Conservation (phyloP, 345 rosid genomes). For the Laguncularia racemosa region DNA sequence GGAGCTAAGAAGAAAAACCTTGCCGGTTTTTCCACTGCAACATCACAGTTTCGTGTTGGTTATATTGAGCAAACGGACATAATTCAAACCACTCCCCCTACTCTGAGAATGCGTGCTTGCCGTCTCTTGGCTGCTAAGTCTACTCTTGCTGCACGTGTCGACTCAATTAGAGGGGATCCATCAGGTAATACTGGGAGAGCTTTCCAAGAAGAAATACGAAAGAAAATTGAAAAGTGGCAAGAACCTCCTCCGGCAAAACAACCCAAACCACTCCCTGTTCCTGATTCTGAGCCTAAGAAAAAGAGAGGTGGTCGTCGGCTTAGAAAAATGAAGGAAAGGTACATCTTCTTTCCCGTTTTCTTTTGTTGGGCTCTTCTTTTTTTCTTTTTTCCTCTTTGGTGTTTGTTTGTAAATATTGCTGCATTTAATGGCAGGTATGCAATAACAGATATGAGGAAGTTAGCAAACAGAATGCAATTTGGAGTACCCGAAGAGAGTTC, state of each 20-base stretch:
- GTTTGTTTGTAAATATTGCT: not conserved
- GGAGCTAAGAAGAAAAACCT: constrained; percentile 91
- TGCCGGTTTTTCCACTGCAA: constrained; percentile 93
- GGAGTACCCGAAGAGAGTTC: constrained; percentile 98
- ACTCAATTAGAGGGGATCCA: constrained; percentile 78
- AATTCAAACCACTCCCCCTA: constrained; percentile 77
- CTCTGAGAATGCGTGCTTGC: constrained; percentile 62
- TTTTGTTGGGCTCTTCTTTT: constrained; percentile 1
- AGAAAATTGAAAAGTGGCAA: constrained; percentile 97
- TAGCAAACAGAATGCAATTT: constrained; percentile 96
- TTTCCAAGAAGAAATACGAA: constrained; percentile 57
- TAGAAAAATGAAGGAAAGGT: constrained; percentile 98
- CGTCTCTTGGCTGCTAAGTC: constrained; percentile 87
- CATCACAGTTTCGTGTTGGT: constrained; percentile 75
- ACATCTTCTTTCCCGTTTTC: not conserved
- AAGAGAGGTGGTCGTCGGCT: constrained; percentile 96
- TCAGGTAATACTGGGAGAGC: constrained; percentile 67
- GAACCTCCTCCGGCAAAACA: constrained; percentile 98
- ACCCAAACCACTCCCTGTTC: constrained; percentile 96
- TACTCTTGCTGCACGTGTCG: constrained; percentile 79
- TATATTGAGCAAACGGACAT: constrained; percentile 85
- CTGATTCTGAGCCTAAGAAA: constrained; percentile 97
- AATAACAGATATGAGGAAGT: constrained; percentile 91
- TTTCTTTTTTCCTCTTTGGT: constrained; percentile 1
- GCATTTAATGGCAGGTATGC: constrained; percentile 49